Conservation (phyloP, 169 alveolate species). For the Eimeria necatrix region DNA sequence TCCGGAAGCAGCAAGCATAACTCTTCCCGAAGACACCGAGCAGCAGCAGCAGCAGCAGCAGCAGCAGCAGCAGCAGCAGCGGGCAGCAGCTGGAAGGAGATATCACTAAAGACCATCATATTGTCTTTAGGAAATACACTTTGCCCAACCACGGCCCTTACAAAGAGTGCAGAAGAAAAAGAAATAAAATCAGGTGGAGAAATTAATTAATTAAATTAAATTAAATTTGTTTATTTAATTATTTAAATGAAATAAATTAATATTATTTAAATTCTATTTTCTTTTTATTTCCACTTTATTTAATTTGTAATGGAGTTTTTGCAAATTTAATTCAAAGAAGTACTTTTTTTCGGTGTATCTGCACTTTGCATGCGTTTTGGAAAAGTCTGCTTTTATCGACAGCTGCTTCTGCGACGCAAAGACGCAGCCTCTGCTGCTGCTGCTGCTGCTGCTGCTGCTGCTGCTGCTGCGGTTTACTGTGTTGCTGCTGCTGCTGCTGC, state of each 20-base stretch:
- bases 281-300: no score
- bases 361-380: no score
- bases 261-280: no score
- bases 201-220: not conserved
- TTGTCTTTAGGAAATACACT: slow-evolving; percentile 4
- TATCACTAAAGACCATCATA: not conserved
- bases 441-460: not conserved
- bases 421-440: not conserved
- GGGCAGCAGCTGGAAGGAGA: not conserved
- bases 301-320: no score
- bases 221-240: no score
- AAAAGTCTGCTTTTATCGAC: no score
- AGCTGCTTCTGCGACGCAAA: no score
- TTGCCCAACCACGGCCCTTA: slow-evolving; percentile 67
- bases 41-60: slow-evolving; percentile 20
- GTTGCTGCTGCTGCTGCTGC: not conserved
- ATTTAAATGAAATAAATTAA: no score
- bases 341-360: no score
- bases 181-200: slow-evolving; percentile 44
- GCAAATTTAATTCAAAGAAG: no score
- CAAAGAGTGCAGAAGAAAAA: slow-evolving; percentile 42
- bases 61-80: slow-evolving; percentile 14
- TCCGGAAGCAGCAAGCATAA: not conserved
- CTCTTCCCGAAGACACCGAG: not conserved
- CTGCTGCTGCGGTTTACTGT: not conserved